Base-by-base conservation (phyloP, 2,329 filamentous ascomycete species). In the Epichloe hybrida region DNA sequence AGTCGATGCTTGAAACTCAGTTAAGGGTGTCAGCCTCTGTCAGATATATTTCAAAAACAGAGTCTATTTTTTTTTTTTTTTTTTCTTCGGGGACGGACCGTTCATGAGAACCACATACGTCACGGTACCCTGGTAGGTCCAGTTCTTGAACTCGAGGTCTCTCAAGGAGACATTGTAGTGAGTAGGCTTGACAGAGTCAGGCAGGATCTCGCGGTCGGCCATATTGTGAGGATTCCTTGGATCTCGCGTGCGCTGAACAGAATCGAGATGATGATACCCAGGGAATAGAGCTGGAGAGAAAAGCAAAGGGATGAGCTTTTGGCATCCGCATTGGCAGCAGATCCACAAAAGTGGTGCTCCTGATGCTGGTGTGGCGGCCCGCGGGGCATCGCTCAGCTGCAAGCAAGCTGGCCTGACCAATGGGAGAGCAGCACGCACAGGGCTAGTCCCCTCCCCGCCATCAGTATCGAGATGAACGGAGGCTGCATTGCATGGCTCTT, bases 121-220 rank as follows among this genome's bases (percentile, higher is more conserved):
- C 54, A 96, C 87, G 20, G 76, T 81, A 57, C 93, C 93, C 70
- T 91, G 81, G 72, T 91, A 98, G 53, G 78, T 81, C 83, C 80
- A 83, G 50, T 69, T 68, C 53, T 70, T 69, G 58, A 91, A 95
- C 53, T 95, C 83, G 56, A 98, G 72, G 59, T 93, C 84, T 63
- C 76, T 81, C 59, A 98, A 78, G 51, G 84, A 88, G 57, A 98
- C 75, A 61, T 80, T 74, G 71, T 98, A 98, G 72, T 97, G 88
- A 55, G 75, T 72, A 2, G 93, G 89, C 71, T 88, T 91, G 64
- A 91, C 81, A 58, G 68, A 69, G 60, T 73, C 72, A 46, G 80
- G 79, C 54, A 84, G 75, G 56, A 80, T 73, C 54, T 84, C 79
- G 64, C 80, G 73, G 66, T 83, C 79, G 48, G 71, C 66, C 73